These are phyloP conservation scores for Orychophragmus violaceus DNA, from an alignment of 345 rosid species.

Conservation along the genomic window DNA sequence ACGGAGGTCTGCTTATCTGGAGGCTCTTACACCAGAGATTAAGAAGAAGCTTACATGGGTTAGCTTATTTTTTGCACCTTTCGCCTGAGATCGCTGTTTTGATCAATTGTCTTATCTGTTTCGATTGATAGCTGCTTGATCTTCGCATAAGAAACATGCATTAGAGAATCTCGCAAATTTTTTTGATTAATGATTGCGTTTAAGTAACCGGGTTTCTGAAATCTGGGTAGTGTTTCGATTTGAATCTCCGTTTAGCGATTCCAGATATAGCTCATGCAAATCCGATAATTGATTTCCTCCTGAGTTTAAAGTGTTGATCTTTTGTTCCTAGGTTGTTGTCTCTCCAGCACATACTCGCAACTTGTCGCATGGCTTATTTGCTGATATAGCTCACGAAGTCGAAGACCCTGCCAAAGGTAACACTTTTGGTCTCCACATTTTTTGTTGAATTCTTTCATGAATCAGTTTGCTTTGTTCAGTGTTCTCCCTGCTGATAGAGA, in stretches of 20 bases:
- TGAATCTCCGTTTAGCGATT: not conserved
- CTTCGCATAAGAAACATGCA: too few species aligned
- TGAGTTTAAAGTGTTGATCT: not conserved
- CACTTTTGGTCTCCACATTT: too few species aligned
- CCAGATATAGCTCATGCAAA: too few species aligned
- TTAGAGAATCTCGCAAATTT: not conserved
- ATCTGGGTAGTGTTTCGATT: not conserved
- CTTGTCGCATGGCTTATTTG: constrained; percentile 74
- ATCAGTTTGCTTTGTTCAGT: not conserved
- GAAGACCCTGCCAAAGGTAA: too few species aligned
- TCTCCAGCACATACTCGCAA: constrained; percentile 79
- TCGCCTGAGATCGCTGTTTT: not conserved
- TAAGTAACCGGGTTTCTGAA: not conserved
- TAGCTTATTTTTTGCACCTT: constrained; percentile 12
- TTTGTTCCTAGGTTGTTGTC: constrained; percentile 54
- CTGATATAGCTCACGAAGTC: too few species aligned
- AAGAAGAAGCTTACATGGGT: constrained; percentile 94
- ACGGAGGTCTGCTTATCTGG: too few species aligned
- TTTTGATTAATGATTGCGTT: not conserved
- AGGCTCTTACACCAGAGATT: too few species aligned
- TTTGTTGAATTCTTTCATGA: not conserved
- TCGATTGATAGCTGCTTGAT: too few species aligned
- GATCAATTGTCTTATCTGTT: not conserved
- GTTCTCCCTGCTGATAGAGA: not conserved
- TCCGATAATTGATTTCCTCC: too few species aligned